These are phyloP conservation scores for Emmonsiellopsis sp. DNA, from an alignment of 2,329 filamentous ascomycete genomes.

Conservation along the genomic window DNA sequence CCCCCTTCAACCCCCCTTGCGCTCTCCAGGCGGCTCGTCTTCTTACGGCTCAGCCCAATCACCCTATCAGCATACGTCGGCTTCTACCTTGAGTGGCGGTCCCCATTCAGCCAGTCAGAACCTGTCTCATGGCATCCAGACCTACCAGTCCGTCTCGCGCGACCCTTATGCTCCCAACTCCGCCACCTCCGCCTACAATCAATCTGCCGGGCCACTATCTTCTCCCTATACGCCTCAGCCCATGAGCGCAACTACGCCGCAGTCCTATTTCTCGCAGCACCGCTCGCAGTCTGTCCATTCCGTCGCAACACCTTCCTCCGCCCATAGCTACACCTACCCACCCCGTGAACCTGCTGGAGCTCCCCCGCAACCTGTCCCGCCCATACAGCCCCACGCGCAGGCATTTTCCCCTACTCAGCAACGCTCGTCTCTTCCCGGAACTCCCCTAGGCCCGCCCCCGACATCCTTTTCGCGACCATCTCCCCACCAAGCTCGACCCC, in stretches of 20 bases:
- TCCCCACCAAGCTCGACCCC: conserved; percentile 27
- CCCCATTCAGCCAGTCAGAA: conserved; percentile 25
- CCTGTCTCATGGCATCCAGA: conserved; percentile 11
- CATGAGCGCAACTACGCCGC: conserved; percentile 24
- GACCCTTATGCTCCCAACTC: conserved; percentile 24
- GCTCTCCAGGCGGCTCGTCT: conserved; percentile 35
- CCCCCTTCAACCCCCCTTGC: conserved; percentile 36
- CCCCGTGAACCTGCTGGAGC: conserved; percentile 27
- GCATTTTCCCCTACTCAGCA: conserved; percentile 21
- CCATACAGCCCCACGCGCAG: conserved; percentile 23
- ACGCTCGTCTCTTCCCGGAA: conserved; percentile 26
- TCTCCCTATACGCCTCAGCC: conserved; percentile 33
- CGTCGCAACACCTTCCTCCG: conserved; percentile 25
- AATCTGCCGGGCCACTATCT: conserved; percentile 21
- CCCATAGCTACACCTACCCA: conserved; percentile 25
- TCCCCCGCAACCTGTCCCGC: conserved; percentile 22
- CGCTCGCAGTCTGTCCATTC: conserved; percentile 29
- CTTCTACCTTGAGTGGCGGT: conserved; percentile 21
- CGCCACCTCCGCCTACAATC: conserved; percentile 14
- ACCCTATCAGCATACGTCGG: conserved; percentile 31
- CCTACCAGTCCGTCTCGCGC: conserved; percentile 19
- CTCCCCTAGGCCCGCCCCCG: conserved; percentile 40
- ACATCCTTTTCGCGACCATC: conserved; percentile 25
- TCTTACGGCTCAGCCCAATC: conserved; percentile 31
- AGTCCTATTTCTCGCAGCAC: conserved; percentile 26